phyloP scores from a whole-genome alignment of 495 filamentous ascomycete genomes.

The Daldinia vernicosa region DNA sequence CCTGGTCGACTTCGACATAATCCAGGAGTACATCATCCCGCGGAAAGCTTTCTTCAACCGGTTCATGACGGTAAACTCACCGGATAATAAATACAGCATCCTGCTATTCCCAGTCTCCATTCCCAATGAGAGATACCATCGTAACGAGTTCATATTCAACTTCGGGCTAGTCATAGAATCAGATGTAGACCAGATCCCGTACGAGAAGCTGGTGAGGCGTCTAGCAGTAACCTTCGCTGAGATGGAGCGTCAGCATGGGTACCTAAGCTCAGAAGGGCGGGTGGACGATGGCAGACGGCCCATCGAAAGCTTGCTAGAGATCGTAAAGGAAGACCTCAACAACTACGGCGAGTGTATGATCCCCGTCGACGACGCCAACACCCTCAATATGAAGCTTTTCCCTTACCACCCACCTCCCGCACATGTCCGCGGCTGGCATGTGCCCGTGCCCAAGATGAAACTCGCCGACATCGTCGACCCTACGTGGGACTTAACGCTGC shows the following conservation, averaged over 20 bases:
- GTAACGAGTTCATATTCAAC: conserved; percentile 98
- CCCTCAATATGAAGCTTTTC: conserved; percentile 95
- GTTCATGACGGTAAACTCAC: conserved; percentile 77
- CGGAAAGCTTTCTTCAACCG: conserved; percentile 90
- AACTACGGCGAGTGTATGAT: conserved; percentile 99
- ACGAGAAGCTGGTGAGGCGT: conserved; percentile 85
- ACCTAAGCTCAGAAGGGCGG: conserved; percentile 67
- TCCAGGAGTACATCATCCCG: conserved; percentile 91
- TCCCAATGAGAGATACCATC: conserved; percentile 74
- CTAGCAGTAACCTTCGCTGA: conserved; percentile 84
- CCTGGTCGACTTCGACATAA: conserved; percentile 81
- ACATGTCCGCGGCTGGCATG: conserved; percentile 82
- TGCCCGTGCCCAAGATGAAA: conserved; percentile 87
- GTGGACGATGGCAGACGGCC: conserved; percentile 58
- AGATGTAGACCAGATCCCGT: conserved; percentile 70
- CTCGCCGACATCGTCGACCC: conserved; percentile 75
- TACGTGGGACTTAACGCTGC: conserved; percentile 92
- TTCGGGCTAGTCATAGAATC: conserved; percentile 81
- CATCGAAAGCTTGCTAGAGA: conserved; percentile 85
- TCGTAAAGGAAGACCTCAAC: conserved; percentile 92
- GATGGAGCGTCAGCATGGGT: conserved; percentile 86
- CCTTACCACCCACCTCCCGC: conserved; percentile 81
- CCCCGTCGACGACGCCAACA: conserved; percentile 91
- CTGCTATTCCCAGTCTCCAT: conserved; percentile 92
- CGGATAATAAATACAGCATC: conserved; percentile 77